phyloP scores from a whole-genome alignment of 208 protist genomes.

The Trypanosoma congolense region DNA sequence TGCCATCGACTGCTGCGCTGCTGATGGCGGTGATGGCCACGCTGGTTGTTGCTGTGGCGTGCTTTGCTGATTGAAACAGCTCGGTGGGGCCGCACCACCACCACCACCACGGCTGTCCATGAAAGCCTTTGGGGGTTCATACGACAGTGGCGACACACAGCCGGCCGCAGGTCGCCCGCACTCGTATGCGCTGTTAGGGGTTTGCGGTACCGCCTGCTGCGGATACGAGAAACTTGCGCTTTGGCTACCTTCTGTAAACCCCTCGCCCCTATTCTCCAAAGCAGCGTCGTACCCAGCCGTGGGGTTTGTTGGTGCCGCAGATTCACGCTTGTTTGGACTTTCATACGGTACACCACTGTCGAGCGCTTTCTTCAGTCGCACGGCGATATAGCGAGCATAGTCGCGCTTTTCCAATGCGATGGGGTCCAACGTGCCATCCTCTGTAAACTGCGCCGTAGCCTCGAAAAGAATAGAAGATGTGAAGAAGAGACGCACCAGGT shows the following conservation, averaged over 20 bases:
- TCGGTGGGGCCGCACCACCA: conserved; percentile 9
- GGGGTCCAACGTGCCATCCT: conserved; percentile 48
- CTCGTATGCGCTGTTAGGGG: background rate
- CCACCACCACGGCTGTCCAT: background rate
- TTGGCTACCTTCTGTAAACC: background rate
- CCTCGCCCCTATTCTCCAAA: conserved; percentile 1
- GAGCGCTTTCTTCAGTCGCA: conserved; percentile 69
- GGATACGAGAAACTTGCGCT: background rate
- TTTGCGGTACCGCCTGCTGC: background rate
- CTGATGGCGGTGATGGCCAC: background rate
- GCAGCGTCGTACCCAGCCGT: too few relatives aligned
- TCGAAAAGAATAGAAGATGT: conserved; percentile 64
- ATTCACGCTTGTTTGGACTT: conserved; percentile 30
- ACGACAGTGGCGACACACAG: background rate
- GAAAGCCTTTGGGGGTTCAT: background rate
- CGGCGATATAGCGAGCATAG: conserved; percentile 77
- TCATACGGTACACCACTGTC: conserved; percentile 45
- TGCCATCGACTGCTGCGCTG: background rate
- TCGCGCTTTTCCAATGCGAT: conserved; percentile 64
- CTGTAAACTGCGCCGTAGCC: conserved; percentile 75
- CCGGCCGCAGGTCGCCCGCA: background rate
- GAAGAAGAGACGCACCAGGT: conserved; percentile 68
- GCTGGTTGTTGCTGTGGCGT: conserved; percentile 2
- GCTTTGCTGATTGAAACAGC: background rate
- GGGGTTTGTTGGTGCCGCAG: background rate